Evolutionary conservation across 129 eudicot genomes (phyloP), one percentile per base, ranked within the genome.

Genomic region (Mikania micrantha): DNA sequence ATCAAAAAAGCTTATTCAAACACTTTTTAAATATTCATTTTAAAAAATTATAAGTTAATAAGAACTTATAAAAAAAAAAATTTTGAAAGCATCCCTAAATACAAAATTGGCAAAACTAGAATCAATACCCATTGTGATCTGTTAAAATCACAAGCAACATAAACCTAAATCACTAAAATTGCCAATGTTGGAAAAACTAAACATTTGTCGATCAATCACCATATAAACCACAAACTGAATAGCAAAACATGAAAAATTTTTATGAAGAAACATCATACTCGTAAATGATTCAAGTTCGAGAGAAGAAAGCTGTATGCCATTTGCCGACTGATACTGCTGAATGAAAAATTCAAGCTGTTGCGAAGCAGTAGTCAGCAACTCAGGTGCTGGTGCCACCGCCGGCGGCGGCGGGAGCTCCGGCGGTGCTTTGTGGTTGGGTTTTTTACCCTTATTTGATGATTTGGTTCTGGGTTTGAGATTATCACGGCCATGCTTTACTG

Each of bases 241-340:
- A 52, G 22, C 22, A 2, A 4, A 22, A 21, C 9, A 19, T 10
- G 19, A 5, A 21, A 21, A 50, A 20, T 1, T 8, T 9, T 50
- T 50, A 13, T 44, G 5, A 5, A 7, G 13, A 60, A 35, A 17
- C 13, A 22, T 17, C 32, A 20, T 10, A 88, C 91, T 89, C 49
- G 77, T 80, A 32, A 85, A 69, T 6, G 87, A 66, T 7, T 88
- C 96, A 52, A 80, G 83, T 67, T 88, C 96, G 7, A 85, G 85
- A 25, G 87, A 65, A 5, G 96, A 88, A 34, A 88, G 88, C 36
- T 77, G 84, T 29, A 82, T 60, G 28, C 78, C 60, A 64, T 82
- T 85, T 47, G 87, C 81, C 1, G 83, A 80, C 31, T 88, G 83
- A 75, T 72, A 85, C 76, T 82, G 91, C 29, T 78, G 53, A 9